A percentile compares a stretch with the other conserved stretches of the same genome.
Evolutionary conservation across 805 yeast species (phyloP).

Genomic region (Suhomyces vadensis): DNA sequence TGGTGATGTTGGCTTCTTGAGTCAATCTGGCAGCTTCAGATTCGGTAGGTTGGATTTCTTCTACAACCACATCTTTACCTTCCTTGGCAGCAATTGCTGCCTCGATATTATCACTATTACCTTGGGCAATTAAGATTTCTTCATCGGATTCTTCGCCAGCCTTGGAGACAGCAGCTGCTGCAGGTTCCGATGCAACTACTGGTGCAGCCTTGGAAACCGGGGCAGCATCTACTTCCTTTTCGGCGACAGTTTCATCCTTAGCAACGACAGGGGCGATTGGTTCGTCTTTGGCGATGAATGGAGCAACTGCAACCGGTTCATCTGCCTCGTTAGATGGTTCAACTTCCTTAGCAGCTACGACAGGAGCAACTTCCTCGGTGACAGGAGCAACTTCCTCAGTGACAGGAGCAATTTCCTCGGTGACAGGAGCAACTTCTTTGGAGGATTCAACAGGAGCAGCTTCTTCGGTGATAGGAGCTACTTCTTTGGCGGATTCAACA

Average conservation of each 20-base stretch:
- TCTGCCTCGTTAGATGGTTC: conserved; percentile 5
- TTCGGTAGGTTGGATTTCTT: conserved; percentile 44
- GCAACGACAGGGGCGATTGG: conserved; percentile 6
- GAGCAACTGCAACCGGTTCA: conserved; percentile 6
- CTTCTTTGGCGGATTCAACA: conserved; percentile 5
- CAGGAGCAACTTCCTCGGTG: conserved; percentile 3
- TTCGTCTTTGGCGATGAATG: conserved; percentile 6
- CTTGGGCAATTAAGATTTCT: conserved; percentile 44
- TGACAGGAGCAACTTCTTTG: neutral
- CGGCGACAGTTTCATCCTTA: conserved; percentile 11
- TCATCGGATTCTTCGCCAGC: conserved; percentile 25
- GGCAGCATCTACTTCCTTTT: conserved; percentile 15
- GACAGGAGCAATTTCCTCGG: conserved; percentile 7
- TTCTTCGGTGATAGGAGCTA: conserved; percentile 4
- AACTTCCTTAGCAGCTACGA: conserved; percentile 5
- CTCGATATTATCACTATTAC: conserved; percentile 33
- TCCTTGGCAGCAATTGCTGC: conserved; percentile 37
- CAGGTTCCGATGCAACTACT: conserved; percentile 7
- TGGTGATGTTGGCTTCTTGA: conserved; percentile 27
- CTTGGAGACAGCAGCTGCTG: conserved; percentile 11
- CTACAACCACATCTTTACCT: conserved; percentile 38
- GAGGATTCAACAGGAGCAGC: conserved; percentile 6
- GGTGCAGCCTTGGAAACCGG: conserved; percentile 11
- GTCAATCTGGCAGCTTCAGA: conserved; percentile 39
- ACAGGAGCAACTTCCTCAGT: conserved; percentile 4